Percentiles rank a stretch among this genome's conserved stretches.
These are phyloP conservation scores for Spergularia azorica DNA, from an alignment of 179 eudicot species.

Conservation along the genomic window DNA sequence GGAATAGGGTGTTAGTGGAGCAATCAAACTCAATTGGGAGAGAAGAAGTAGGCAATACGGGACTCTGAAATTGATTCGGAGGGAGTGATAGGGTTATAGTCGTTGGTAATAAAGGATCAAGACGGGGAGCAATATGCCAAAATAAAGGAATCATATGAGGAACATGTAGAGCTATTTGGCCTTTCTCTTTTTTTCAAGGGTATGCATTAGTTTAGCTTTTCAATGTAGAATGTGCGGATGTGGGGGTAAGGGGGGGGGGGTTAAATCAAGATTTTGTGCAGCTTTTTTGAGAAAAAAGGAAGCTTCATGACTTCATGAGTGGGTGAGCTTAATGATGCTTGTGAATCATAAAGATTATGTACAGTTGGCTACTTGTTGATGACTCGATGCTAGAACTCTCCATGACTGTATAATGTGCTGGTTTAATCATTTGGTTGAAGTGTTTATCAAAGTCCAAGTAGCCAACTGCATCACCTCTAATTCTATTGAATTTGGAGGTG, in stretches of 20 bases:
- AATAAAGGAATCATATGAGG: neutral
- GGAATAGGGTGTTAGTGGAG: too few relatives aligned
- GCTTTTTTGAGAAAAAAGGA: neutral
- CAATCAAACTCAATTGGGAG: neutral
- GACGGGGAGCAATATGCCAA: neutral
- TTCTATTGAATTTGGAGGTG: neutral
- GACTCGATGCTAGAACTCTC: neutral
- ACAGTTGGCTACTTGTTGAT: neutral
- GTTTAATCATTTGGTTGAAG: neutral
- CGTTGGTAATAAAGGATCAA: neutral
- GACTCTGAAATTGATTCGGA: neutral
- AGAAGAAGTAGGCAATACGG: neutral
- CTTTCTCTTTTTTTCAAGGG: neutral
- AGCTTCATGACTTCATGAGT: neutral
- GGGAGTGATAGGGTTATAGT: neutral
- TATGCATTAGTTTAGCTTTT: neutral
- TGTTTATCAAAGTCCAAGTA: conserved; percentile 5
- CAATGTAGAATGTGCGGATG: neutral
- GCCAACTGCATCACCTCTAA: conserved; percentile 6
- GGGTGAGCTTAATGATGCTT: neutral
- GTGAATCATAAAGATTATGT: neutral
- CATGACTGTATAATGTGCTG: neutral
- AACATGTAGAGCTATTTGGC: neutral
- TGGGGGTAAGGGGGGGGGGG: too few relatives aligned
- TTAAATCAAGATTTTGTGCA: neutral